Evolutionary conservation across 352 stramenopile genomes (phyloP).

Genomic region (Phytophthora capsici): DNA sequence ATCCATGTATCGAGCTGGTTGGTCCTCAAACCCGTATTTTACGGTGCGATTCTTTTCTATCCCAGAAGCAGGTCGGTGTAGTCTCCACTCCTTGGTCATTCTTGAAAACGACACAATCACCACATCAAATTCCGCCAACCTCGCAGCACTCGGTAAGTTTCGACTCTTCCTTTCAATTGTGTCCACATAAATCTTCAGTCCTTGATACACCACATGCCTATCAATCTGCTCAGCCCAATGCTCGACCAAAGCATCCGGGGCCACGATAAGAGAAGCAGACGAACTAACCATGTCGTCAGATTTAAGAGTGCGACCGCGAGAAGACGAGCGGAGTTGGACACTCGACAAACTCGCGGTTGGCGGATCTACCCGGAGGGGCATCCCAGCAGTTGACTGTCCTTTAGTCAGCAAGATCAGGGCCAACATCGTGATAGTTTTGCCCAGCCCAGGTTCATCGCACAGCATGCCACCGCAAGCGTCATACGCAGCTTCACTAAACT

Average conservation of each 20-base stretch:
- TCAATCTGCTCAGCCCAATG: conserved; percentile 81
- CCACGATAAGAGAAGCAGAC: conserved; percentile 62
- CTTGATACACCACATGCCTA: conserved; percentile 36
- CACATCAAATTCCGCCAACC: conserved; percentile 65
- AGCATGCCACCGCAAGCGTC: conserved; percentile 3
- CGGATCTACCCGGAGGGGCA: conserved; percentile 11
- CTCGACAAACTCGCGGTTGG: conserved; percentile 8
- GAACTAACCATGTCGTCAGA: conserved; percentile 42
- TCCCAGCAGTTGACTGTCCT: conserved; percentile 28
- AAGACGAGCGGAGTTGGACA: conserved; percentile 19
- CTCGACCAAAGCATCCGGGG: conserved; percentile 65
- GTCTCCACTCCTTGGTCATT: conserved; percentile 66
- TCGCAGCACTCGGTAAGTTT: conserved; percentile 32
- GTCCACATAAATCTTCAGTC: conserved; percentile 51
- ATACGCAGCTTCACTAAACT: not conserved
- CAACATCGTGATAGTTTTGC: too few relatives aligned
- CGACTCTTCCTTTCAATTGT: conserved; percentile 17
- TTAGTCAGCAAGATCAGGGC: too few relatives aligned
- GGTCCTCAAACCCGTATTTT: conserved; percentile 65
- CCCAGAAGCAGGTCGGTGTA: conserved; percentile 49
- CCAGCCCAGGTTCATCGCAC: too few relatives aligned
- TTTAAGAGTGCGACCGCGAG: conserved; percentile 4
- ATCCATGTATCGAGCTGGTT: conserved; percentile 52
- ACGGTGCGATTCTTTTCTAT: conserved; percentile 48
- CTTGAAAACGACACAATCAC: conserved; percentile 75